phyloP scores from a whole-genome alignment of 2,329 filamentous ascomycete species.

The Claviceps sorghi region DNA sequence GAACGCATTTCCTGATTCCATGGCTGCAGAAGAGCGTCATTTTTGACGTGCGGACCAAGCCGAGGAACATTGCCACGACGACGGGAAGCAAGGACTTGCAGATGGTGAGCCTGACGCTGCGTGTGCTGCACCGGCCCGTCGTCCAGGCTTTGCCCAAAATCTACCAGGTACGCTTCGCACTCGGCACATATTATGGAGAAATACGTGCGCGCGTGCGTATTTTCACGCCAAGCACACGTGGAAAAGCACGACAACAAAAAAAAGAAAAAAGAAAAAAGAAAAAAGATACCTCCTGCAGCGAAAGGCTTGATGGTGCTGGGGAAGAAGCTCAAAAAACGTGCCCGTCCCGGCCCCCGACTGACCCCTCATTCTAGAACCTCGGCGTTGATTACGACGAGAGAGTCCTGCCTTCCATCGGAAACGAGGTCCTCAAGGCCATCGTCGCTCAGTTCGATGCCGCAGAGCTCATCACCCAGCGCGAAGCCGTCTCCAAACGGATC shows the following conservation, averaged over 20 bases:
- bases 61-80: constrained; percentile 91
- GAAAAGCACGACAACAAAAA: neutral
- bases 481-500: constrained; percentile 92
- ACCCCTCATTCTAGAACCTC: constrained; percentile 52
- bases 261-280: neutral
- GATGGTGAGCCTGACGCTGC: constrained; percentile 96
- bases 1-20: constrained; percentile 89
- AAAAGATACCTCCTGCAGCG: neutral
- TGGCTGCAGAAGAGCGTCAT: constrained; percentile 92
- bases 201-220: no score
- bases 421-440: constrained; percentile 97
- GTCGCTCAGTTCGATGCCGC: constrained; percentile 98
- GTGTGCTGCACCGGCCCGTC: constrained; percentile 87
- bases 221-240: no score
- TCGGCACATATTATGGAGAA: no score
- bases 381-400: constrained; percentile 97
- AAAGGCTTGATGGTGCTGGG: neutral
- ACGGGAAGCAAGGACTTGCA: constrained; percentile 98
- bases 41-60: constrained; percentile 95
- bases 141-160: constrained; percentile 90
- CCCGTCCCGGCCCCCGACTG: neutral
- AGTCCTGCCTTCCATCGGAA: constrained; percentile 95
- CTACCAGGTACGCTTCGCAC: constrained; percentile 61
- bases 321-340: neutral
- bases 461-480: constrained; percentile 96